A percentile compares a stretch with the other conserved stretches of the same genome.
These are phyloP conservation scores for Salix exigua DNA, from an alignment of 345 rosid species.

Conservation along the genomic window DNA sequence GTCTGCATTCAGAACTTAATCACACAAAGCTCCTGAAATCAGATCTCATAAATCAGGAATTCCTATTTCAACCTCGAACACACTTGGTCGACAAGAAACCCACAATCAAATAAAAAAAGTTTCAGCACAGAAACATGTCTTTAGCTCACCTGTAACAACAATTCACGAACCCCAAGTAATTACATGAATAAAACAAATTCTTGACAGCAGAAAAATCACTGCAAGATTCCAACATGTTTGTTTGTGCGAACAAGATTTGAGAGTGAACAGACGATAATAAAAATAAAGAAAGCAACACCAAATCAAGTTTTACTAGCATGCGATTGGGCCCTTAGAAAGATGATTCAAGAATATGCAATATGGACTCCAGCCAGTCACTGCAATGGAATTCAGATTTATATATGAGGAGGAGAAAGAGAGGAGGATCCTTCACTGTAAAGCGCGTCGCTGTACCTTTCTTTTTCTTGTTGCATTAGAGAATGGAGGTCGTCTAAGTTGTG, in stretches of 20 bases:
- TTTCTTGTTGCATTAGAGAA: no score
- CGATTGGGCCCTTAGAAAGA: neutral
- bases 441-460: neutral
- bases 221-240: neutral
- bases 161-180: neutral
- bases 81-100: neutral
- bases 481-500: no score
- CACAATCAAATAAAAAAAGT: no score
- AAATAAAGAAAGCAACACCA: neutral
- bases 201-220: neutral
- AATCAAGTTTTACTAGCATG: neutral
- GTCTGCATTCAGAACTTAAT: no score
- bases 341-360: neutral
- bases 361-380: neutral
- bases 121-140: neutral
- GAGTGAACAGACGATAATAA: neutral
- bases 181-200: neutral
- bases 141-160: neutral
- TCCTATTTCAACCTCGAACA: neutral
- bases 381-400: neutral
- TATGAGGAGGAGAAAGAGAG: neutral
- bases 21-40: no score
- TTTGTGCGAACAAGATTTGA: neutral
- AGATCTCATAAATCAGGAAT: neutral
- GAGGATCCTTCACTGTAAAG: neutral